Evolutionary conservation across 805 yeast species (phyloP), one percentile per base, ranked within the genome.

Genomic region (Candida ovalis): DNA sequence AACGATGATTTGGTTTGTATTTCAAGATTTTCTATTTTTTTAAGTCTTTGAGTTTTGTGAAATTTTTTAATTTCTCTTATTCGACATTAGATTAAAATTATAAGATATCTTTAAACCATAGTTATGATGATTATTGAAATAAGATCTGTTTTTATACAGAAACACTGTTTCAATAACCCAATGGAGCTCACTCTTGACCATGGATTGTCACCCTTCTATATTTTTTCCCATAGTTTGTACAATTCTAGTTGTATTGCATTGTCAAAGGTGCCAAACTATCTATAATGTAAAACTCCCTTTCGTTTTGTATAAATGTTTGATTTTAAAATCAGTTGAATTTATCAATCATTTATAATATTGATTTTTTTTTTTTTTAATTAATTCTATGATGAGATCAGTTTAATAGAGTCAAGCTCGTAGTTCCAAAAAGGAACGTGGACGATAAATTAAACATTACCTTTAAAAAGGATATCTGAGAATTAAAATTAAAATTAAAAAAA

Each of bases 321-420:
- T 22, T n/a, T 23, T n/a, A n/a, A 42, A 32, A 42, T 40, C 40
- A 39, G 38, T 38, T 30, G 32, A 37, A 38, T 30, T 30, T 38
- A 38, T 32, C 19, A 12, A 38, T 38, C 15, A 30, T 21, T 22
- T 32, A 19, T 3, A 13, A 4, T 5, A 30, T 22, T 22, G 10
- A 13, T 13, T 23, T 7, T 44, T 10, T 19, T 2, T 53, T 50
- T 48, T 47, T 54, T 62, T 53, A n/a, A n/a, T n/a, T 55, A 53
- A 30, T 62, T 54, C 56, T 46, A 75, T 84, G 91, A 84, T 84
- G 91, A 84, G 77, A 83, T 80, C 73, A 35, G 71, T 67, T 74
- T 80, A 78, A 82, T 83, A 83, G 91, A 84, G 91, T 84, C 91
- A 84, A 84, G 91, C 90, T 84, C 91, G 76, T 88, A 84, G 84